Evolutionary conservation across 768 basidiomycete genomes (phyloP), one percentile per base, ranked within the genome.

Genomic region (Pleurotus pulmonarius): DNA sequence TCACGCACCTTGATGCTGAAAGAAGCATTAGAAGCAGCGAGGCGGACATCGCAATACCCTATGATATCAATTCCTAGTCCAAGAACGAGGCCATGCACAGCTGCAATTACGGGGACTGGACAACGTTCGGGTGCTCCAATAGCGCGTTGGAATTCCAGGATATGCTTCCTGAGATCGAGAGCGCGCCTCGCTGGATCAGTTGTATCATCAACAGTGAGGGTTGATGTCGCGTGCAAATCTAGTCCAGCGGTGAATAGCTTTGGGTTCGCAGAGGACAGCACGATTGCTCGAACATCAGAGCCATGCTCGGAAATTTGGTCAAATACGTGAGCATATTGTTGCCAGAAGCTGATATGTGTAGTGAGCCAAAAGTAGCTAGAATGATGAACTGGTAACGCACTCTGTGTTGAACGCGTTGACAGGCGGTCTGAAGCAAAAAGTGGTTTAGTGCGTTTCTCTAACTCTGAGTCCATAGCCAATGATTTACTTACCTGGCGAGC

Each of bases 211-310:
- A 57, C 56, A 1, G 66, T 67, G 1, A 74, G 59, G 2, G 59
- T 59, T 2, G 63, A 49, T 3, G 70, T 72, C 16, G 73, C 69
- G 15, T 61, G 59, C 91, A 93, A 66, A 66, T 96, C 94, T 5
- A 96, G 69, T 0, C 94, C 94, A 1, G 91, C 93, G 0, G 88
- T 88, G 67, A 93, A 96, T 3, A 83, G 68, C 66, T 88, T 92
- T 0, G 86, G 83, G 2, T 88, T 65, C 1, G 72, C 74, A 0
- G 91, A 92, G 0, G 87, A 83, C 0, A 96, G 70, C 0, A 96
- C 89, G 4, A 91, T 76, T 2, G 75, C 88, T 15, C 90, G 81
- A 1, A 93, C 81, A 26, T 85, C 82, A 22, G 71, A 64, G 1
- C 51, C 80, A 64, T 71, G 84, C 67, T 56, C 67, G 5, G 61